A percentile compares a stretch with the other conserved stretches of the same genome.
phyloP scores from a whole-genome alignment of 495 filamentous ascomycete genomes.

The Neurospora sp. region DNA sequence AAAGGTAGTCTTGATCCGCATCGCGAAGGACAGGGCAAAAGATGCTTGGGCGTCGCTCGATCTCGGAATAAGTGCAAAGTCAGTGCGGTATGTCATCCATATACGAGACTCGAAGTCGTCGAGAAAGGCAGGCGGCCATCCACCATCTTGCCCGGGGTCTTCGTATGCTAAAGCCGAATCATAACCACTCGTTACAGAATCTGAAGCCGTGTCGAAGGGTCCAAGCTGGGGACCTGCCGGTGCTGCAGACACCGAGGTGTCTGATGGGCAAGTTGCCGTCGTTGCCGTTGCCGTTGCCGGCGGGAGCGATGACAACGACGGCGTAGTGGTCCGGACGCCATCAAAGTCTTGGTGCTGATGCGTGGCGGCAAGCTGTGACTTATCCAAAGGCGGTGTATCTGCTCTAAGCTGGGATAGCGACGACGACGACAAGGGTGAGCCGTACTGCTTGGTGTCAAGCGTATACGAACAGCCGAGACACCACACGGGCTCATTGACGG shows the following conservation, averaged over 20 bases:
- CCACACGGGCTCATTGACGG: conserved; percentile 66
- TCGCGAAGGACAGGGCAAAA: conserved; percentile 72
- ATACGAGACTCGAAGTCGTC: conserved; percentile 87
- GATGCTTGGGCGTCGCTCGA: conserved; percentile 58
- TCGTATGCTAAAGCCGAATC: conserved; percentile 40
- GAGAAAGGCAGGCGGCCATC: conserved; percentile 80
- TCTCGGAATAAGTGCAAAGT: conserved; percentile 75
- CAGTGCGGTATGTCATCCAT: conserved; percentile 95
- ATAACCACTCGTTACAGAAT: conserved; percentile 37
- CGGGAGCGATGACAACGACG: conserved; percentile 2
- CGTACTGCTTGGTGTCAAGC: conserved; percentile 25
- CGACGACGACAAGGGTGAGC: not conserved
- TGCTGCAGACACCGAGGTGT: not conserved
- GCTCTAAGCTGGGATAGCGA: not conserved
- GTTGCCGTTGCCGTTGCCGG: not conserved
- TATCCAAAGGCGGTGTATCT: not conserved
- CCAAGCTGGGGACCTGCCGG: conserved; percentile 7
- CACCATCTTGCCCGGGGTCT: conserved; percentile 40
- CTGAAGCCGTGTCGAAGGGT: conserved; percentile 33
- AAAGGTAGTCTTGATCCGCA: conserved; percentile 73
- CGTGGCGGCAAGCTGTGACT: conserved; percentile 3
- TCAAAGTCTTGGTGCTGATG: conserved; percentile 17
- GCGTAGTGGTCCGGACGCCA: not conserved
- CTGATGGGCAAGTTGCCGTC: not conserved
- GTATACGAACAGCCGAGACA: conserved; percentile 74